Percentiles rank a stretch among this genome's conserved stretches.
Conservation (phyloP, 371 early-diverging fungal species). For the Apophysomyces trapeziformis region DNA sequence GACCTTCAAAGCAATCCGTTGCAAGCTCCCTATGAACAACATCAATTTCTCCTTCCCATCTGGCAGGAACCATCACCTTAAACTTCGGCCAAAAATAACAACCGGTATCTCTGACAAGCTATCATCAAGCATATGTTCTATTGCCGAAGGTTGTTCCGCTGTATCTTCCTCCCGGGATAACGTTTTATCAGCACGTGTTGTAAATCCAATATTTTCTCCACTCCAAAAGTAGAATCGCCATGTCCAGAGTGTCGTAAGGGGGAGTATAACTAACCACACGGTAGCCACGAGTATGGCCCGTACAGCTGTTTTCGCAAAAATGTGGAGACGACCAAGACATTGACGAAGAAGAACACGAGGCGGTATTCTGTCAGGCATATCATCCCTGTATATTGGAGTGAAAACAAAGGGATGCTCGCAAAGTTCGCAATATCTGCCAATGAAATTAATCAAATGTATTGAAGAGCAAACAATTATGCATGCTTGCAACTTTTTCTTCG, state of each 20-base stretch:
- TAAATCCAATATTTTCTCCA: constrained; percentile 57
- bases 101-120: constrained; percentile 28
- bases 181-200: background rate
- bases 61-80: constrained; percentile 11
- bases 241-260: constrained; percentile 81
- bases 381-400: constrained; percentile 72
- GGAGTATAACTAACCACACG: constrained; percentile 87
- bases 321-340: constrained; percentile 44
- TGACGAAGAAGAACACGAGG: constrained; percentile 52
- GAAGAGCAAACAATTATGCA: constrained; percentile 14
- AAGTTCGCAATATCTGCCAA: constrained; percentile 74
- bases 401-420: constrained; percentile 80
- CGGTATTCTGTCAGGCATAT: constrained; percentile 76
- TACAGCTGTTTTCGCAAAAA: constrained; percentile 31
- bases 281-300: constrained; percentile 63
- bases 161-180: background rate
- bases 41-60: background rate
- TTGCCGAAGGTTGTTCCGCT: background rate
- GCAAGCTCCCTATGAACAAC: constrained; percentile 60
- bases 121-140: background rate
- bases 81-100: constrained; percentile 11
- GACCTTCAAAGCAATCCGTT: constrained; percentile 88
- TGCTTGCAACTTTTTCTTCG: background rate
- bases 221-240: constrained; percentile 83
- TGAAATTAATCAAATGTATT: constrained; percentile 5